A percentile compares a stretch with the other conserved stretches of the same genome.
phyloP scores from a whole-genome alignment of 116 monocot genomes.

The Iris pallida region DNA sequence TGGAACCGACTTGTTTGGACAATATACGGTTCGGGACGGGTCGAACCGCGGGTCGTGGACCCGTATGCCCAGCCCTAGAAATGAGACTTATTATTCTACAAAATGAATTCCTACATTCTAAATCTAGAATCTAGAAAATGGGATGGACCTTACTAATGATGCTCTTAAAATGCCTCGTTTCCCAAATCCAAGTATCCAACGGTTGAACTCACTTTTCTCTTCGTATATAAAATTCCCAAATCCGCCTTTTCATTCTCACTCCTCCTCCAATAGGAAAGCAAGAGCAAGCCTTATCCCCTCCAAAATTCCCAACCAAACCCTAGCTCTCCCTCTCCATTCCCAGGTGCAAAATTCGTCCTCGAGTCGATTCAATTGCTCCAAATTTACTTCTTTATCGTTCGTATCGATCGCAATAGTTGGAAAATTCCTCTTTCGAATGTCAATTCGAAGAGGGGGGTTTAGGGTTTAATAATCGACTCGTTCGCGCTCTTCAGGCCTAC shows the following conservation, averaged over 20 bases:
- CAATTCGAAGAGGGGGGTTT: slow-evolving; percentile 4
- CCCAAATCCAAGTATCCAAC: slow-evolving; percentile 7
- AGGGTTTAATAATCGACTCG: neutral
- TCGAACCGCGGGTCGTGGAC: too few relatives aligned
- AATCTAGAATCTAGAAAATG: too few relatives aligned
- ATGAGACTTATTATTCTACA: too few relatives aligned
- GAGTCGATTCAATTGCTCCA: too few relatives aligned
- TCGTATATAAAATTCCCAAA: slow-evolving; percentile 6
- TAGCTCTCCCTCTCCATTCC: neutral
- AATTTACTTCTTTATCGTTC: neutral
- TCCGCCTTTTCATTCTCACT: neutral
- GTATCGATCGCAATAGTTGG: neutral
- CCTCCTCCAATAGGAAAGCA: neutral
- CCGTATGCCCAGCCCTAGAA: too few relatives aligned
- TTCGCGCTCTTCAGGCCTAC: neutral
- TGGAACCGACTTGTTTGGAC: too few relatives aligned
- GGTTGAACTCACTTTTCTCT: slow-evolving; percentile 1
- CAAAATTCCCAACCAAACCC: neutral
- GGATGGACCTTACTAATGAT: too few relatives aligned
- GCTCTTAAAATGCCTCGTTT: too few relatives aligned
- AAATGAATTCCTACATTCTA: too few relatives aligned
- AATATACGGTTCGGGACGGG: too few relatives aligned
- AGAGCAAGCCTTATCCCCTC: slow-evolving; percentile 6
- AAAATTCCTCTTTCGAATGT: neutral
- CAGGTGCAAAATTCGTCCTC: neutral